Percentiles rank a stretch among this genome's conserved stretches.
phyloP scores from a whole-genome alignment of 2,329 filamentous ascomycete genomes.

The Aphanocladium album region DNA sequence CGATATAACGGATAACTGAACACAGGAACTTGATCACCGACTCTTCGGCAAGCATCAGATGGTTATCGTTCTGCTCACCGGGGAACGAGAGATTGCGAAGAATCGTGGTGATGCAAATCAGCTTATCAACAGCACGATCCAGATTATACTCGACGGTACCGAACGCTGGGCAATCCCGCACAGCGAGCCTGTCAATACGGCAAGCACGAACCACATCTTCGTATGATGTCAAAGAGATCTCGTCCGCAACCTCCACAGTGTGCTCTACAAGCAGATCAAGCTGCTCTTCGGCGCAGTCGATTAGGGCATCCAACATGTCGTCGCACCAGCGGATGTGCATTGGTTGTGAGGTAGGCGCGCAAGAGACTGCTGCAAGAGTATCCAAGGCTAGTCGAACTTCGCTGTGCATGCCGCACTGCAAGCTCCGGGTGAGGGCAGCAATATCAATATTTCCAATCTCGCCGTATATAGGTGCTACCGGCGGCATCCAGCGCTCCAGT shows the following conservation, averaged over 20 bases:
- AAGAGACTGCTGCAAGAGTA: conserved; percentile 63
- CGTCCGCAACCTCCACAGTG: conserved; percentile 79
- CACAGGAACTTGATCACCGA: conserved; percentile 78
- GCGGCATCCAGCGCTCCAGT: conserved; percentile 64
- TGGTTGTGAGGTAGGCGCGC: conserved; percentile 58
- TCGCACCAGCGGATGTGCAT: conserved; percentile 71
- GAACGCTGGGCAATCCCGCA: conserved; percentile 69
- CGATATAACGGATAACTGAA: conserved; percentile 77
- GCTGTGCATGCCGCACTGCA: conserved; percentile 83
- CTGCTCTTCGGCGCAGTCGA: conserved; percentile 90
- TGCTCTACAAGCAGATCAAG: conserved; percentile 79
- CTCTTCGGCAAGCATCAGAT: conserved; percentile 67
- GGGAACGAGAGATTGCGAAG: conserved; percentile 88
- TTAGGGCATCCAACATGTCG: conserved; percentile 78
- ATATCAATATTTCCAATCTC: conserved; percentile 89
- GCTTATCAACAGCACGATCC: conserved; percentile 76
- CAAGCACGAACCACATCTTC: conserved; percentile 83
- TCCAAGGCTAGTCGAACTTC: conserved; percentile 91
- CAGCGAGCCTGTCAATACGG: conserved; percentile 62
- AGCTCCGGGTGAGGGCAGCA: conserved; percentile 78
- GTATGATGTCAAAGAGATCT: conserved; percentile 76
- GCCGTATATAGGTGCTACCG: conserved; percentile 64
- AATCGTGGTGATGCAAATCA: conserved; percentile 89
- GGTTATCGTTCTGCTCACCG: conserved; percentile 58
- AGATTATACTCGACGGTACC: conserved; percentile 76